These are phyloP conservation scores for Xerocomellus intermedius DNA, from an alignment of 768 basidiomycete genomes.

Conservation along the genomic window DNA sequence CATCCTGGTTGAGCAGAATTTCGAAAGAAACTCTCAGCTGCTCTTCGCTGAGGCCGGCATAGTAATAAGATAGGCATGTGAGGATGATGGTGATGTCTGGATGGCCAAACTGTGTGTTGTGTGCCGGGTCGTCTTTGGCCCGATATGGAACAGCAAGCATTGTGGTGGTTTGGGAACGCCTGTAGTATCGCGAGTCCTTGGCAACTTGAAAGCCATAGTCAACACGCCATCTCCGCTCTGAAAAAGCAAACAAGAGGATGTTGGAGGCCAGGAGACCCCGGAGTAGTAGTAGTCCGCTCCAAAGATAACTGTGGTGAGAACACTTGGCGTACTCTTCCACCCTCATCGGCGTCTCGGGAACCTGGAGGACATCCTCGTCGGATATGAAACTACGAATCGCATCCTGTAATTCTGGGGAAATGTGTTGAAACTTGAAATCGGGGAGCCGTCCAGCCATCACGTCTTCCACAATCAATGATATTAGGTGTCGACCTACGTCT, in stretches of 20 bases:
- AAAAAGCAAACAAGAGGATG: conserved; percentile 24
- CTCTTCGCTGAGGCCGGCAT: conserved; percentile 8
- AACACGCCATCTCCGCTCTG: conserved; percentile 33
- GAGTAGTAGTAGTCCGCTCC: conserved; percentile 11
- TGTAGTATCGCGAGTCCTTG: too few species aligned
- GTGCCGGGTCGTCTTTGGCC: conserved; percentile 34
- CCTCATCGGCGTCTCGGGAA: neutral
- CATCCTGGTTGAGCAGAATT: conserved; percentile 1
- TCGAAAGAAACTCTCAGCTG: neutral
- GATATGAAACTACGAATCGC: conserved; percentile 17
- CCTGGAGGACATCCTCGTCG: neutral
- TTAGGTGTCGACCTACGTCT: neutral
- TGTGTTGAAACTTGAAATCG: conserved; percentile 7
- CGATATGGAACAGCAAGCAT: conserved; percentile 35
- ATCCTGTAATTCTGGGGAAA: neutral
- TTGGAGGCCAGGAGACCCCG: conserved; percentile 31
- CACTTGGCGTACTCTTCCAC: conserved; percentile 1
- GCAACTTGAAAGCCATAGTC: conserved; percentile 26
- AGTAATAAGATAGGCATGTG: conserved; percentile 38
- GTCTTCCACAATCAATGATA: neutral
- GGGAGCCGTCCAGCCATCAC: conserved; percentile 12
- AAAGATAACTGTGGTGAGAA: neutral
- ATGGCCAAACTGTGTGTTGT: conserved; percentile 35
- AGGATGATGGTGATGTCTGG: conserved; percentile 34
- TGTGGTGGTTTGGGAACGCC: conserved; percentile 1